Conservation (phyloP, 495 filamentous ascomycete species). For the Staphylotrichum longicolle region DNA sequence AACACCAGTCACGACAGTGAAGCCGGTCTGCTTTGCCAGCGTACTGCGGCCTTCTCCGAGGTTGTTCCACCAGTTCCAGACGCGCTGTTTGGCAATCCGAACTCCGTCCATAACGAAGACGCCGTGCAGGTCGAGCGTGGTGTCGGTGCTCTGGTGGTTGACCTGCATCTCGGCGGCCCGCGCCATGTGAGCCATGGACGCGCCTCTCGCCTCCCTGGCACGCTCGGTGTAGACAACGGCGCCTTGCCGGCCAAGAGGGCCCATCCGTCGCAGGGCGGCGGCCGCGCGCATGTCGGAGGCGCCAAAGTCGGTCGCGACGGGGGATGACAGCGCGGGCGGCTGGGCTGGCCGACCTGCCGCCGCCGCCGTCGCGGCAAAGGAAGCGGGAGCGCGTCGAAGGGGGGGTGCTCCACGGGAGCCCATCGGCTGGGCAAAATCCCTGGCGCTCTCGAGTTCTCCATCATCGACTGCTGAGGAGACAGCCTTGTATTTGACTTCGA, state of each 20-base stretch:
- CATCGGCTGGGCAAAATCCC: constrained; percentile 19
- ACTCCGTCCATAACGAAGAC: constrained; percentile 75
- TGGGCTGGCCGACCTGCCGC: neutral
- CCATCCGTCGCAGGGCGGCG: constrained; percentile 35
- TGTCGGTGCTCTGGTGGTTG: constrained; percentile 53
- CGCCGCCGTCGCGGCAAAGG: no score
- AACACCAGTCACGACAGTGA: constrained; percentile 74
- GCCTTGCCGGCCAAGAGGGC: constrained; percentile 42
- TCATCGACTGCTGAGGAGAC: constrained; percentile 24
- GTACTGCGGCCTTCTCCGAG: constrained; percentile 55
- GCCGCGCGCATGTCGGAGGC: constrained; percentile 27
- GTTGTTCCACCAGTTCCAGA: constrained; percentile 75
- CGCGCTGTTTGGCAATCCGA: constrained; percentile 65
- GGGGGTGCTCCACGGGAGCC: neutral
- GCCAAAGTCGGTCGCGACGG: constrained; percentile 4
- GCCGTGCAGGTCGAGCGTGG: constrained; percentile 77
- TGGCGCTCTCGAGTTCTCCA: constrained; percentile 30
- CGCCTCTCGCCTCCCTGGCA: constrained; percentile 29
- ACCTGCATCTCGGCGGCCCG: constrained; percentile 59
- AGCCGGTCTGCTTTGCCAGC: constrained; percentile 41
- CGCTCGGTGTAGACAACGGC: constrained; percentile 40
- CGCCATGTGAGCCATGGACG: constrained; percentile 26
- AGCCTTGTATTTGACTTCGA: constrained; percentile 27
- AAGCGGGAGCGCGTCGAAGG: no score
- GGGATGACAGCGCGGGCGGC: neutral